Conservation (phyloP, 768 basidiomycete species). For the Leccinum subtestaceum region DNA sequence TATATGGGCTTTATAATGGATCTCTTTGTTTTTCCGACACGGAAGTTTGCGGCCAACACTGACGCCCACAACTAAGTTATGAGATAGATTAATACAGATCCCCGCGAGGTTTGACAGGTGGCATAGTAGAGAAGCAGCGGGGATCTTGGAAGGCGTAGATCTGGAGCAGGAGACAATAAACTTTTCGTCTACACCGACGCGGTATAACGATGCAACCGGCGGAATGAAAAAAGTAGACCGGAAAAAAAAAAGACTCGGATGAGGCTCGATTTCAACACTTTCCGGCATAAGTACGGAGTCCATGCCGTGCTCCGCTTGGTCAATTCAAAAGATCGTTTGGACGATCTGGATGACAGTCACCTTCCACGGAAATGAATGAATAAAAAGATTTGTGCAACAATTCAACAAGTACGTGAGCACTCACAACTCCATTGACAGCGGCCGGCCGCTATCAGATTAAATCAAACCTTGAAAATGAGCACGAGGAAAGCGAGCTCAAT, state of each 20-base stretch:
- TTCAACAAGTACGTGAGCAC: conserved; percentile 1
- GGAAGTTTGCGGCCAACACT: conserved; percentile 3
- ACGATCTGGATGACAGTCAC: conserved; percentile 8
- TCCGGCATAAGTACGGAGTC: neutral
- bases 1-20: conserved; percentile 2
- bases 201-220: neutral
- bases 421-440: conserved; percentile 17
- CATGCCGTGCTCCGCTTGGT: conserved; percentile 8
- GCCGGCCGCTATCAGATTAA: conserved; percentile 1
- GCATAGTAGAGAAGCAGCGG: conserved; percentile 9
- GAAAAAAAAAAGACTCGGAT: neutral
- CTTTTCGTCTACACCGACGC: conserved; percentile 3
- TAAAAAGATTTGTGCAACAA: neutral
- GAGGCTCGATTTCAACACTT: neutral
- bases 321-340: conserved; percentile 15
- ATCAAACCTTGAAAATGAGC: conserved; percentile 45
- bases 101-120: neutral
- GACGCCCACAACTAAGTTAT: neutral
- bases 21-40: neutral
- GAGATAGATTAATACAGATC: conserved; percentile 1
- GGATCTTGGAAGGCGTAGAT: conserved; percentile 21
- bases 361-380: neutral
- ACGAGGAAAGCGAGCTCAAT: conserved; percentile 67
- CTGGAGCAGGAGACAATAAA: conserved; percentile 7
- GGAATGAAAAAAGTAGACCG: neutral